A percentile compares a stretch with the other conserved stretches of the same genome.
Conservation (phyloP, 352 stramenopile genomes). For the Pythium volutum region DNA sequence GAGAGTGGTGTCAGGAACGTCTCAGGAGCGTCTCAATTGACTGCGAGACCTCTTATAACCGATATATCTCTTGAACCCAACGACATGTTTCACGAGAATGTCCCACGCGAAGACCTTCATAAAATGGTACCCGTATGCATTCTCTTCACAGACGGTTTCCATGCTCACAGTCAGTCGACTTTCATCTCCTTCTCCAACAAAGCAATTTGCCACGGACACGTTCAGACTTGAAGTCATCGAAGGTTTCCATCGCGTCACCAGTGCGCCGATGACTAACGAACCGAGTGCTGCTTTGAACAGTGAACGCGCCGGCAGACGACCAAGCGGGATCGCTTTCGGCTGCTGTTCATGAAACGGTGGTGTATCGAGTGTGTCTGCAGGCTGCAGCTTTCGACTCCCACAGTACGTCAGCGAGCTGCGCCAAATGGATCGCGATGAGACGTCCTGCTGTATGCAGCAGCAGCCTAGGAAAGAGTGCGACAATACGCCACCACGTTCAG, state of each 20-base stretch:
- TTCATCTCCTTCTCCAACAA: too few relatives aligned
- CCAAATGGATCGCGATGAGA: too few relatives aligned
- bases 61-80: conserved; percentile 5
- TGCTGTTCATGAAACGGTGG: not conserved
- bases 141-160: too few relatives aligned
- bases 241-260: not conserved
- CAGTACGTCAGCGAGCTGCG: too few relatives aligned
- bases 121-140: not conserved
- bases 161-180: too few relatives aligned
- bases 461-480: too few relatives aligned
- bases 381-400: too few relatives aligned
- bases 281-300: not conserved
- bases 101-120: not conserved
- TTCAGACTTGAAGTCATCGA: too few relatives aligned
- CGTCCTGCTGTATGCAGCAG: too few relatives aligned
- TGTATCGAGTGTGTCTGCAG: not conserved
- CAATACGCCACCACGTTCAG: too few relatives aligned
- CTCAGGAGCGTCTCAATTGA: not conserved
- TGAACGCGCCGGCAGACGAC: not conserved
- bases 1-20: not conserved
- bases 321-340: too few relatives aligned
- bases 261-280: not conserved
- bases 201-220: too few relatives aligned
- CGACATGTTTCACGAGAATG: not conserved
- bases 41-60: not conserved